Evolutionary conservation across 345 rosid genomes (phyloP), one percentile per base, ranked within the genome.

Genomic region (Hibiscus tridactylites): DNA sequence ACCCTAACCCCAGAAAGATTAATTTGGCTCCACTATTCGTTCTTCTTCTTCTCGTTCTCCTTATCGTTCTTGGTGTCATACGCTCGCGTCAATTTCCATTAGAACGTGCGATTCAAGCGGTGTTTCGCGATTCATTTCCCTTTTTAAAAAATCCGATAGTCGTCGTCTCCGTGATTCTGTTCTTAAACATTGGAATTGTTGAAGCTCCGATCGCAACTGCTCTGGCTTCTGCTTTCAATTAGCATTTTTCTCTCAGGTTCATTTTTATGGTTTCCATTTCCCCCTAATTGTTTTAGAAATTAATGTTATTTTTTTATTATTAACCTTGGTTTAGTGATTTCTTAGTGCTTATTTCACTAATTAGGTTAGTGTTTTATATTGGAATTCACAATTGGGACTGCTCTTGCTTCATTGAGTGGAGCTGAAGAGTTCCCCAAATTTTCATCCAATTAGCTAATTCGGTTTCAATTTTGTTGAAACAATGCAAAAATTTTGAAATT

Each of bases 91-190:
- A 70, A 19, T 50, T 72, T 57, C 19, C 31, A 5, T 15, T 61
- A 29, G 75, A 61, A 73, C 75, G 70, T 62, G 75, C 75, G 52
- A 73, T 63, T 62, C 37, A 53, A 31, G 50, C 70, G 49, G 62
- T 67, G 71, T 67, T 47, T 62, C 15, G 68, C 16, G 69, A 52
- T 33, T 35, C 21, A 24, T 58, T 64, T 46, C 39, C 21, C 31
- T 24, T 35, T 21, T 52, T 26, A 9, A 4, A 4, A 31, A 3
- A 31, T 6, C 42, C 42, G 2, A 37, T 37, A 61, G 37, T 64
- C 61, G 11, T 58, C 50, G 26, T 61, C 68, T 21, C 33, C 54
- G 70, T 35, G 42, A 49, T 49, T 67, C 42, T 49, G 8, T 39
- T 37, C 39, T 9, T 42, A 12, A 19, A 4, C 24, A 19, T 70